These are phyloP conservation scores for Tolypocladium inflatum DNA, from an alignment of 2,329 filamentous ascomycete genomes.

Conservation along the genomic window DNA sequence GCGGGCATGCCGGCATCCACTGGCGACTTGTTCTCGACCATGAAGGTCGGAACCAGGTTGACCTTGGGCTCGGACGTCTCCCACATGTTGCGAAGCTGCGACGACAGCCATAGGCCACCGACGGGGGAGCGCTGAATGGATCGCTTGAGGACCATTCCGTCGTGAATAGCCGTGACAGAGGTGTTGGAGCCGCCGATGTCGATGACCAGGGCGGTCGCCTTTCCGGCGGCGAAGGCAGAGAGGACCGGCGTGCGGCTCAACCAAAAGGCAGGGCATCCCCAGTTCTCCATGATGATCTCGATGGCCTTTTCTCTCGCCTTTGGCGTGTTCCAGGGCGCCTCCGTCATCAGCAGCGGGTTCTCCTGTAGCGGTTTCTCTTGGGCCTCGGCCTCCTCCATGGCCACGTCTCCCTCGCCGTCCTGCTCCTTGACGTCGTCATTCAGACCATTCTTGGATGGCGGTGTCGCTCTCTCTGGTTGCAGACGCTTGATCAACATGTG, in stretches of 20 bases:
- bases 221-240: conserved; percentile 84
- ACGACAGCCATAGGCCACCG: conserved; percentile 82
- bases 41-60: conserved; percentile 73
- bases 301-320: conserved; percentile 91
- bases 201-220: conserved; percentile 84
- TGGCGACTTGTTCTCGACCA: conserved; percentile 76
- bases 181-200: conserved; percentile 86
- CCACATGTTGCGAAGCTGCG: conserved; percentile 78
- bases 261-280: conserved; percentile 93
- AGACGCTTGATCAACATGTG: conserved; percentile 82
- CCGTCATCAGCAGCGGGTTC: conserved; percentile 85
- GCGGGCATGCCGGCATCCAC: conserved; percentile 80
- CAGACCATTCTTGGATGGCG: conserved; percentile 66
- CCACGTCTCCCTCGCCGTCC: conserved; percentile 52
- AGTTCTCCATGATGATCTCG: conserved; percentile 94
- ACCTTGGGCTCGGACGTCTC: conserved; percentile 58
- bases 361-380: conserved; percentile 77
- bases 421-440: conserved; percentile 57
- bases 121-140: conserved; percentile 77
- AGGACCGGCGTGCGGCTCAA: conserved; percentile 82
- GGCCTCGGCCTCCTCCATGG: conserved; percentile 41
- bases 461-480: conserved; percentile 63
- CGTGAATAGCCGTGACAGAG: conserved; percentile 83
- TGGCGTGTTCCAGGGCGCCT: conserved; percentile 82
- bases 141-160: conserved; percentile 89